Conservation (phyloP, 2,329 filamentous ascomycete genomes). For the Didymella lethalis region DNA sequence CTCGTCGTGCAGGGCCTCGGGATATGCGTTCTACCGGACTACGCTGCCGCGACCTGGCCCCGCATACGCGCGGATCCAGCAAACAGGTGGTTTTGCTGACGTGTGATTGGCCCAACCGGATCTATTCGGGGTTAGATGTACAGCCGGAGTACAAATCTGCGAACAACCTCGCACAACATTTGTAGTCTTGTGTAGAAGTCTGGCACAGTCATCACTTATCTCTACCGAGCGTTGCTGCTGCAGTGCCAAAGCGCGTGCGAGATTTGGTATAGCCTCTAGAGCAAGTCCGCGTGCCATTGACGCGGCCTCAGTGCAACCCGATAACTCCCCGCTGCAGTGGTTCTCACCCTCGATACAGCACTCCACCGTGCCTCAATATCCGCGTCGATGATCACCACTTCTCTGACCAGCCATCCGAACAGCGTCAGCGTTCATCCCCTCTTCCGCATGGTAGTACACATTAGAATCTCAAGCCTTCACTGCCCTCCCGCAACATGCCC, state of each 20-base stretch:
- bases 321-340: too few species aligned
- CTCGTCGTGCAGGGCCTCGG: not conserved
- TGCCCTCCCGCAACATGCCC: too few species aligned
- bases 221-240: not conserved
- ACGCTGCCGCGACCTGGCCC: constrained; percentile 19
- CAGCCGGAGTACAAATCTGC: constrained; percentile 18
- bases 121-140: constrained; percentile 10
- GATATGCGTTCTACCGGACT: constrained; percentile 33
- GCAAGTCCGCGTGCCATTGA: not conserved
- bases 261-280: not conserved
- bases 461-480: too few species aligned
- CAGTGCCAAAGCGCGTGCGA: not conserved
- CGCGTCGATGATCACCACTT: too few species aligned
- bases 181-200: not conserved
- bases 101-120: constrained; percentile 9
- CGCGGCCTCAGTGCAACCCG: too few species aligned
- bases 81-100: constrained; percentile 10
- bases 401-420: too few species aligned
- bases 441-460: too few species aligned
- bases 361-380: too few species aligned
- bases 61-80: constrained; percentile 22
- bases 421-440: too few species aligned
- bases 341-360: too few species aligned
- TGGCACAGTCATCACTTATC: not conserved
- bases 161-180: constrained; percentile 21